phyloP scores from a whole-genome alignment of 176 grass and related monocot species.

The Thalia dealbata region DNA sequence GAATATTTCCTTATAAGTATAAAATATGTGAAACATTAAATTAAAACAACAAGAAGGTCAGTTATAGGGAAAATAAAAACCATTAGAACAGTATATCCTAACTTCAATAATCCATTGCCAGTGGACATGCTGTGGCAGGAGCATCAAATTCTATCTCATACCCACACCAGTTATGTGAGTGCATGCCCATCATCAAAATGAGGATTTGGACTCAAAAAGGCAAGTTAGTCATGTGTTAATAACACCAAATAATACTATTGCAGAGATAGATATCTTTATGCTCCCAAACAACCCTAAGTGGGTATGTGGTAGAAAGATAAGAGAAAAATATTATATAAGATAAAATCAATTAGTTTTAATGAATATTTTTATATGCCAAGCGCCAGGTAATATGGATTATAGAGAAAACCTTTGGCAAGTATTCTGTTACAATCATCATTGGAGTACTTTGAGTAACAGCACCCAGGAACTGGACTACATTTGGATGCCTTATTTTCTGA shows the following conservation, averaged over 20 bases:
- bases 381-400: not conserved
- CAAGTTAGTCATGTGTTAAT: not conserved
- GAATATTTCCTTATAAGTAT: slow-evolving; percentile 1
- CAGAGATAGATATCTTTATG: not conserved
- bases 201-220: not conserved
- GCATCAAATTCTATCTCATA: not conserved
- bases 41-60: not conserved
- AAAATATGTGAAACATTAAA: not conserved
- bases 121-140: not conserved
- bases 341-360: not conserved
- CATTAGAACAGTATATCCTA: not conserved
- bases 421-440: slow-evolving; percentile 99
- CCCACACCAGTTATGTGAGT: not conserved
- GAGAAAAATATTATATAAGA: not conserved
- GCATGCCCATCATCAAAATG: not conserved
- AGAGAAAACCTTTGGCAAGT: slow-evolving; percentile 77
- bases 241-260: not conserved
- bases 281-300: not conserved
- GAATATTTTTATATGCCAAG: not conserved
- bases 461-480: slow-evolving; percentile 96
- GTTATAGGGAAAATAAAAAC: not conserved
- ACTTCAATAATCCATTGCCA: not conserved
- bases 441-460: slow-evolving; percentile 96
- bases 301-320: not conserved
- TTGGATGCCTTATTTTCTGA: slow-evolving; percentile 91